Evolutionary conservation across 768 basidiomycete genomes (phyloP).

Genomic region (Candolleomyces efflorescens): DNA sequence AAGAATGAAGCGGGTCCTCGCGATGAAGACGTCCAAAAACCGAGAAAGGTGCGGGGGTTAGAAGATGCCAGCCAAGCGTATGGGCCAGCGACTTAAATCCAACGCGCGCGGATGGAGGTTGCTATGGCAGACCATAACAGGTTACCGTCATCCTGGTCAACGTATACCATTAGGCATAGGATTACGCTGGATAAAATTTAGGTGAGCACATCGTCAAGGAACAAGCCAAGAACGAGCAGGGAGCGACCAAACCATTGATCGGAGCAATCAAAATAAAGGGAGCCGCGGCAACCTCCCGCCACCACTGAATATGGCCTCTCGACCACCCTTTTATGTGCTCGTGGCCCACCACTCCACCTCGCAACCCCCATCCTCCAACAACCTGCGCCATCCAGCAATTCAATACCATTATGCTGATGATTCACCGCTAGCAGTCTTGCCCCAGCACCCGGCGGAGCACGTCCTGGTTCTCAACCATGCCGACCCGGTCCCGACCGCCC

Average conservation of each 20-base stretch:
- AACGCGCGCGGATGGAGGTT: neutral
- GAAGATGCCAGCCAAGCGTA: neutral
- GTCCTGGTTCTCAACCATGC: constrained; percentile 73
- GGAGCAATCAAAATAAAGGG: neutral
- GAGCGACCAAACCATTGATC: neutral
- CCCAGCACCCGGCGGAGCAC: constrained; percentile 58
- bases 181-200: neutral
- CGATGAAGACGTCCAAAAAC: neutral
- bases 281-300: neutral
- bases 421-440: constrained; percentile 59
- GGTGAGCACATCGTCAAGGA: neutral
- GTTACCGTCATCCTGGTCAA: too few relatives aligned
- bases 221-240: neutral
- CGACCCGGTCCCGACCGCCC: constrained; percentile 39
- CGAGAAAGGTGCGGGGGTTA: neutral
- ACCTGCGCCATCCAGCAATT: constrained; percentile 66
- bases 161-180: neutral
- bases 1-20: constrained; percentile 4
- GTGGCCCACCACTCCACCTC: constrained; percentile 42
- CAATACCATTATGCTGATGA: constrained; percentile 85
- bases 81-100: neutral
- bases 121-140: neutral
- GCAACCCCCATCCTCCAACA: constrained; percentile 33
- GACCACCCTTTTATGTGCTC: constrained; percentile 66
- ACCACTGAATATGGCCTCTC: constrained; percentile 10